Percentiles rank a stretch among this genome's conserved stretches.
phyloP scores from a whole-genome alignment of 306 rosid species.

The Morella rubra region DNA sequence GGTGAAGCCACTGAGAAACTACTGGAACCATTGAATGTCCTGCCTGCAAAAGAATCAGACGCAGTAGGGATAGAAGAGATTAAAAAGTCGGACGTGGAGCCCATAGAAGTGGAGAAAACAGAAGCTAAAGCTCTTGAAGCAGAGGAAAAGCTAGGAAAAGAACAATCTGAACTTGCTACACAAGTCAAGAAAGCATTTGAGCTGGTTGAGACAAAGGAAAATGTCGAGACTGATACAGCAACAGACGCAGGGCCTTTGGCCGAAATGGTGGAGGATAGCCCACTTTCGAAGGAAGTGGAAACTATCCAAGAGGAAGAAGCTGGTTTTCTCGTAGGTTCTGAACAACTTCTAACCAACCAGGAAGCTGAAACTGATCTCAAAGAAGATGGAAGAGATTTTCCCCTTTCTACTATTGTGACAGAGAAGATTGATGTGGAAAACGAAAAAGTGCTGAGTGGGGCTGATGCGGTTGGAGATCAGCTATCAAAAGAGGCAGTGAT shows the following conservation, averaged over 20 bases:
- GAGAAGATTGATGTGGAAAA: constrained; percentile 38
- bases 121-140: constrained; percentile 35
- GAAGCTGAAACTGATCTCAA: constrained; percentile 26
- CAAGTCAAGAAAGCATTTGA: constrained; percentile 35
- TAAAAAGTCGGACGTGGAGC: constrained; percentile 12
- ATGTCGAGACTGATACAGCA: constrained; percentile 9
- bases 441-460: constrained; percentile 37
- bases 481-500: constrained; percentile 36
- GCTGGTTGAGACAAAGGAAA: constrained; percentile 35
- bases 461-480: constrained; percentile 28
- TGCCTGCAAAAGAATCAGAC: constrained; percentile 30
- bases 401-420: constrained; percentile 16
- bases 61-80: constrained; percentile 18
- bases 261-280: constrained; percentile 23
- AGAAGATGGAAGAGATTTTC: constrained; percentile 26
- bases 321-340: background rate
- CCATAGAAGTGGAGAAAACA: constrained; percentile 19
- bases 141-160: constrained; percentile 38
- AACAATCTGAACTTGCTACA: constrained; percentile 21
- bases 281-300: constrained; percentile 23
- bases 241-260: constrained; percentile 29
- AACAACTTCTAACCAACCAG: constrained; percentile 22
- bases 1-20: constrained; percentile 30
- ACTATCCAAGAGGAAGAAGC: constrained; percentile 29
- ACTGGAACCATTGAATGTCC: constrained; percentile 2